Base-by-base conservation (phyloP, 2,329 filamentous ascomycete genomes). In the Cadophora malorum region DNA sequence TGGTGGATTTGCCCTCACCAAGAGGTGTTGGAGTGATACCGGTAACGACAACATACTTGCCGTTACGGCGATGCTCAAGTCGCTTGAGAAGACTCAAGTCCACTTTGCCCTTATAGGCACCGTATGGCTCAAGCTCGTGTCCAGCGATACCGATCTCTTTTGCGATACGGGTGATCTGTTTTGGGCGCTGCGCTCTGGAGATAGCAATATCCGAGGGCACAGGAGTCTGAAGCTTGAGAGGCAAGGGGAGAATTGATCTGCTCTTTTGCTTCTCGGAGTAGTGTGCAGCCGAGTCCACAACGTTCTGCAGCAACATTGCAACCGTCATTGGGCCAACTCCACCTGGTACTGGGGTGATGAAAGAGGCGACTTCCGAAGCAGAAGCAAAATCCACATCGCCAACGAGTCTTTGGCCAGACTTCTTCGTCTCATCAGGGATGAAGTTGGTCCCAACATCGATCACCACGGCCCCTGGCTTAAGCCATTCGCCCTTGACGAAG, bases 271-370 rank as follows among this genome's bases (percentile, higher is more conserved):
- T 87, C 71, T 96, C 92, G 72, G 96, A 96, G 77, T 93, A 94
- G 67, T 87, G 83, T 60, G 90, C 91, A 45, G 96, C 91, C 41
- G 95, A 90, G 74, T 95, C 91, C 65, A 98, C 91, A 9, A 98
- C 94, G 77, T 99, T 99, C 80, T 97, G 92, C 75, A 99, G 83
- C 59, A 99, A 85, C 96, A 99, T 99, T 69, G 96, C 96, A 71
- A 99, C 94, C 3, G 96, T 99, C 96, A 99, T 99, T 62, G 96
- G 96, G 0, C 96, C 96, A 68, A 99, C 96, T 79, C 96, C 96
- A 67, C 96, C 96, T 1, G 96, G 96, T 1, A 99, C 96, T 0
- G 96, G 96, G 2, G 96, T 99, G 77, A 99, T 97, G 76, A 92
- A 88, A 2, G 94, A 97, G 23, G 94, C 96, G 52, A 97, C 91